Base-by-base conservation (phyloP, 768 basidiomycete genomes). In the Podaxis sp. region DNA sequence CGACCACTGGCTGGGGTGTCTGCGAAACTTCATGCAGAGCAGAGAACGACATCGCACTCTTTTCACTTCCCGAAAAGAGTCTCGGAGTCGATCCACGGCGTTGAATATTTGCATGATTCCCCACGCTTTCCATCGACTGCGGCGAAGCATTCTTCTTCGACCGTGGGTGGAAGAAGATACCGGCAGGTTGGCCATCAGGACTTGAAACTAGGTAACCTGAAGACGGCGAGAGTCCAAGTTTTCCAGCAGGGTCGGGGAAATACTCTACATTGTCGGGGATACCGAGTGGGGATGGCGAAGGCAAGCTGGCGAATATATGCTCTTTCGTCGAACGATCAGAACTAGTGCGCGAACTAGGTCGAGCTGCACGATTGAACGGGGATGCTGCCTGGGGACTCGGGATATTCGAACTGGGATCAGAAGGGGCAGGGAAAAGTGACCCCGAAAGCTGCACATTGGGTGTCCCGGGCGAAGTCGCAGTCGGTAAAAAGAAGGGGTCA, bases 401-500 rank as follows among this genome's bases (percentile, higher is more conserved):
- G 18, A 25, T 57, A 50, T 51, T 48, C 9, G 50, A 23, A 23
- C 35, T 50, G 27, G 60, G 7, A 42, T 59, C 61, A 4, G 54
- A 42, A 44, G 67, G 40, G 18, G 65, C 42, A 76, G 80, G 71
- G 75, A 87, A 64, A 75, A 82, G 69, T 63, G 75, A 73, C 66
- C 72, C 72, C 66, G 74, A 56, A 74, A 59, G 62, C 40, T 68
- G 81, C 40, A 83, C 71, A 14, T 85, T 84, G n/a, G 93, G 93
- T 63, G 84, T 93, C 36, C 81, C 79, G 0, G 97, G 96, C 0
- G 91, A 89, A 0, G 93, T 98, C 0, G 96, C 96, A 63, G 93
- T 98, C n/a, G 97, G 96, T 0, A 84, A 74, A 68, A 98, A 97
- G 71, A 88, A 90, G 0, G 95, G 91, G 69, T 99, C 96, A 32